Conservation (phyloP, 2,329 filamentous ascomycete genomes). For the Chalaropsis thielavioides region DNA sequence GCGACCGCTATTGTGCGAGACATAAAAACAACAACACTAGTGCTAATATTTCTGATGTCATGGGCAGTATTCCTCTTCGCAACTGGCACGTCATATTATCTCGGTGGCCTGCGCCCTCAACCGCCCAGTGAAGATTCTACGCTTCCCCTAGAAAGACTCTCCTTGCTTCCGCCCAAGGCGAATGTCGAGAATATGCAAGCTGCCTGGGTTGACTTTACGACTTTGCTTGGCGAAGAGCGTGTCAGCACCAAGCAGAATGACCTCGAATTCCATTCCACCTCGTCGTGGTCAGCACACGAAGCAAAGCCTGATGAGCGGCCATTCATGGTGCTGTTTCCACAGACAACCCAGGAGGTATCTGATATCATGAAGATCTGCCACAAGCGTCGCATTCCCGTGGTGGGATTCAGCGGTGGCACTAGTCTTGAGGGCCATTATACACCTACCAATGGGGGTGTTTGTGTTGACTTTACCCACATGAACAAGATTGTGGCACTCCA, state of each 20-base stretch:
- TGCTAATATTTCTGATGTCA: neutral
- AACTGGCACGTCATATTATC: conserved; percentile 40
- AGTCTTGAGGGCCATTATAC: conserved; percentile 82
- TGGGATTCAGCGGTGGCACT: conserved; percentile 75
- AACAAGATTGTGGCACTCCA: conserved; percentile 64
- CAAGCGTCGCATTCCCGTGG: conserved; percentile 64
- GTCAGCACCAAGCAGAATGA: conserved; percentile 46
- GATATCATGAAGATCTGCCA: conserved; percentile 82
- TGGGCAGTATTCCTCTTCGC: conserved; percentile 37
- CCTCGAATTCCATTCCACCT: conserved; percentile 42
- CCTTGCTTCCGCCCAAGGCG: conserved; percentile 41
- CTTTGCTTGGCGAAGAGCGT: conserved; percentile 48
- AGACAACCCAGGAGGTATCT: conserved; percentile 69
- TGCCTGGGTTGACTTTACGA: conserved; percentile 54
- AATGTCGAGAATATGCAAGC: conserved; percentile 51
- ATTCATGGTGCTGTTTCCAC: conserved; percentile 63
- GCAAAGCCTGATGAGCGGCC: conserved; percentile 35
- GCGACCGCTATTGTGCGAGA: too few species aligned
- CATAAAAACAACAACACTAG: neutral
- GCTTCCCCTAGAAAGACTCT: conserved; percentile 38
- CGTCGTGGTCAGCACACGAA: conserved; percentile 48
- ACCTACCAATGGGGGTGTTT: conserved; percentile 67
- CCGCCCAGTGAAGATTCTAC: conserved; percentile 42
- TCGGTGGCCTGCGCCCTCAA: conserved; percentile 41
- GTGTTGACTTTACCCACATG: conserved; percentile 78